Evolutionary conservation across 768 basidiomycete genomes (phyloP).

Genomic region (Mycena vitilis): DNA sequence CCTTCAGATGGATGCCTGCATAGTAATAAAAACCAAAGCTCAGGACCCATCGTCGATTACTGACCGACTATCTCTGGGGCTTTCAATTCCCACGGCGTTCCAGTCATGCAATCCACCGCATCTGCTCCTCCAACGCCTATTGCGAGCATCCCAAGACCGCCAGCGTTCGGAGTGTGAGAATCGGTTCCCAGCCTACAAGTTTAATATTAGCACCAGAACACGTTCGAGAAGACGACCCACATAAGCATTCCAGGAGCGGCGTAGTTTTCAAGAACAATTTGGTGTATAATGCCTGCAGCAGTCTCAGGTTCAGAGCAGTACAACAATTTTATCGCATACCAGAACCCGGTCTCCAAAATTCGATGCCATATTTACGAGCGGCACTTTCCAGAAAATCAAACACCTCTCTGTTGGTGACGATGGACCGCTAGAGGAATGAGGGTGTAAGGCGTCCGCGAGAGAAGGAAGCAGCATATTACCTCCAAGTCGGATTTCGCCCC

Average conservation of each 20-base stretch:
- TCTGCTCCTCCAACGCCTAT: conserved; percentile 99
- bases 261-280: conserved; percentile 98
- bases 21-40: conserved; percentile 5
- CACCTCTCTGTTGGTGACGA: conserved; percentile 92
- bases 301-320: neutral
- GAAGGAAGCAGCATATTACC: conserved; percentile 51
- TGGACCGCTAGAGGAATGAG: conserved; percentile 68
- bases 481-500: conserved; percentile 90
- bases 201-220: no score
- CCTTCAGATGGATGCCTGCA: conserved; percentile 89
- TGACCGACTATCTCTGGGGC: conserved; percentile 34
- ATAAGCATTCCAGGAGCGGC: conserved; percentile 95
- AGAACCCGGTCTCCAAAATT: conserved; percentile 98
- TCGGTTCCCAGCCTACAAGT: conserved; percentile 51
- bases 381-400: conserved; percentile 98
- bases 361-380: conserved; percentile 91
- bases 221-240: conserved; percentile 61
- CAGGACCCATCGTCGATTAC: neutral
- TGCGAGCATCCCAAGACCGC: conserved; percentile 94
- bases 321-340: conserved; percentile 48
- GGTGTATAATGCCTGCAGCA: conserved; percentile 79
- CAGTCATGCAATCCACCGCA: conserved; percentile 97
- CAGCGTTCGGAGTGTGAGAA: conserved; percentile 98
- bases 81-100: conserved; percentile 97
- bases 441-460: neutral